A percentile compares a stretch with the other conserved stretches of the same genome.
These are phyloP conservation scores for Solanum raphanifolium DNA, from an alignment of 257 asterid genomes.

Conservation along the genomic window DNA sequence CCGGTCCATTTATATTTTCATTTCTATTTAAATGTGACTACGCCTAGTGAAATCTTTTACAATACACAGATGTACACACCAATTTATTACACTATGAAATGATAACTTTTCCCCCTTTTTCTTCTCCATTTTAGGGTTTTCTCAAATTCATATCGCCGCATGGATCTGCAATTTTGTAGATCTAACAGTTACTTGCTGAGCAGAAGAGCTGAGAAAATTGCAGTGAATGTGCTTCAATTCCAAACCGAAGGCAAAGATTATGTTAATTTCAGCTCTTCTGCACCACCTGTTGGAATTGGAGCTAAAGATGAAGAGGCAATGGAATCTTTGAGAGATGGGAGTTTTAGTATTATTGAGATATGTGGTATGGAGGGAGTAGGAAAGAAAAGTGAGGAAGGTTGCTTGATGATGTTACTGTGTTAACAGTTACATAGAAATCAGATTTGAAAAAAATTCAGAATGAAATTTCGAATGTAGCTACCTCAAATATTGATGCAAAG, in stretches of 20 bases:
- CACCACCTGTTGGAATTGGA: neutral
- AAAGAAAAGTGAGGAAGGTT: neutral
- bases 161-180: neutral
- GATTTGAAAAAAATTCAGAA: no score
- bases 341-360: neutral
- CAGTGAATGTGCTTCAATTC: neutral
- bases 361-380: neutral
- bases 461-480: fast-evolving
- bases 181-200: neutral
- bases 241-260: neutral
- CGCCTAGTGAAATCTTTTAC: neutral
- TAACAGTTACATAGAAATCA: neutral
- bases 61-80: neutral
- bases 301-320: neutral
- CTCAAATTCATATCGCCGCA: neutral
- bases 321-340: neutral
- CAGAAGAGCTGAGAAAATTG: neutral
- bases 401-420: neutral
- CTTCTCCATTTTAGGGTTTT: neutral
- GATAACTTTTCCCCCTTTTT: neutral
- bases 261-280: neutral
- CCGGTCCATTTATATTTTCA: neutral
- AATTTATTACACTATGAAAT: neutral
- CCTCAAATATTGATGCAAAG: neutral
- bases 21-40: neutral